Evolutionary conservation across 1,284 basidiomycete genomes (phyloP).

Genomic region (Xerocomus minutiporus): DNA sequence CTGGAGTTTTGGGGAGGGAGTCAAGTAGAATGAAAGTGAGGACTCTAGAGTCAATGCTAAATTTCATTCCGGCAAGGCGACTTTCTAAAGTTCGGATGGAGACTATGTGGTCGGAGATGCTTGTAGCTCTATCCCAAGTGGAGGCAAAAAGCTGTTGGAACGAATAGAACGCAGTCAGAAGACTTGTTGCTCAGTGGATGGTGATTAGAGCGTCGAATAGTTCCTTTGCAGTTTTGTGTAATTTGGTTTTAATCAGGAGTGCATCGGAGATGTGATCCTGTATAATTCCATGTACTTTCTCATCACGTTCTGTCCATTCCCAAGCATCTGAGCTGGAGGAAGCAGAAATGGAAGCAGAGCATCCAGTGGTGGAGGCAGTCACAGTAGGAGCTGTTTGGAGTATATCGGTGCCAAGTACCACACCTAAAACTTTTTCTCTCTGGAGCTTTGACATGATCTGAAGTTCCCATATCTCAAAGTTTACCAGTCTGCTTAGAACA

Average conservation of each 20-base stretch:
- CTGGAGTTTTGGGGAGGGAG: not conserved
- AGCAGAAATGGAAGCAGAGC: no score
- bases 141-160: not conserved
- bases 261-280: not conserved
- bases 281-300: not conserved
- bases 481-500: no score
- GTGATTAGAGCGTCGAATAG: not conserved
- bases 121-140: not conserved
- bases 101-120: not conserved
- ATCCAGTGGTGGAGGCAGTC: no score
- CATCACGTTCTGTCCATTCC: not conserved
- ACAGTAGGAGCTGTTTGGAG: no score
- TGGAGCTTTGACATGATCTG: no score
- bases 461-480: no score
- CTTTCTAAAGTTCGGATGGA: not conserved
- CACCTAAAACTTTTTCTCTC: no score
- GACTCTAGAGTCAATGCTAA: not conserved
- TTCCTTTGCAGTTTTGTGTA: not conserved
- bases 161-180: not conserved
- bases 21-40: slow-evolving; percentile 3
- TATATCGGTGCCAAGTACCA: no score
- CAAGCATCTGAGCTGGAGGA: no score
- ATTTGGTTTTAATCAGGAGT: not conserved
- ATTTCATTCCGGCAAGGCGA: slow-evolving; percentile 6
- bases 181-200: not conserved